These are phyloP conservation scores for Begonia fuchsioides DNA, from an alignment of 306 rosid genomes.

Conservation along the genomic window DNA sequence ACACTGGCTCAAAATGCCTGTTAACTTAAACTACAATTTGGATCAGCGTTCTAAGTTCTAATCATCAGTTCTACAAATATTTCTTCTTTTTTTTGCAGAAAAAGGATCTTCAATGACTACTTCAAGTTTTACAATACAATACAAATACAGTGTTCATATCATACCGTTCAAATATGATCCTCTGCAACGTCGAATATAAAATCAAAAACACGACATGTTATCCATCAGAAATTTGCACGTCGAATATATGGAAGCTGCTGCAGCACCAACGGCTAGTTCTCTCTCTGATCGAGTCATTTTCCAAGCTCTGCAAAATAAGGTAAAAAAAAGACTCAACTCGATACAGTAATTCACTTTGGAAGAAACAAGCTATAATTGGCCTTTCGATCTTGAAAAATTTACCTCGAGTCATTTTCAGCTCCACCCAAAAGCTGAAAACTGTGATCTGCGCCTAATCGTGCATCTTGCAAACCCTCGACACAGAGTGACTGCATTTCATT, in stretches of 20 bases:
- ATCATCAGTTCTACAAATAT: too few species aligned
- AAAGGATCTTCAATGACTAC: too few species aligned
- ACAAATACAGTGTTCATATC: too few species aligned
- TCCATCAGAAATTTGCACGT: conserved; percentile 65
- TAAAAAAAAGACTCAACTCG: neutral
- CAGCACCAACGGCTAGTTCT: conserved; percentile 77
- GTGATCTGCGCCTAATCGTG: conserved; percentile 22
- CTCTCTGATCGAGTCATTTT: conserved; percentile 39
- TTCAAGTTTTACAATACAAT: too few species aligned
- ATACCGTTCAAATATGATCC: too few species aligned
- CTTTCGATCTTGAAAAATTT: neutral
- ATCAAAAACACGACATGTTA: conserved; percentile 30
- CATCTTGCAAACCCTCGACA: conserved; percentile 58
- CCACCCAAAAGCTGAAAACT: conserved; percentile 37
- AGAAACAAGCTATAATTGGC: neutral
- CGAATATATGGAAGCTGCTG: conserved; percentile 93
- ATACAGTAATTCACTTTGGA: neutral
- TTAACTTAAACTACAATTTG: too few species aligned
- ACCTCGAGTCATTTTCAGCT: conserved; percentile 46
- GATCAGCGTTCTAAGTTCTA: too few species aligned
- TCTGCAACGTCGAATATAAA: neutral
- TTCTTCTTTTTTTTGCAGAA: too few species aligned
- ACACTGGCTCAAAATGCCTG: too few species aligned
- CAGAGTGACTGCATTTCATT: conserved; percentile 77
- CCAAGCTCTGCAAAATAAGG: conserved; percentile 25